Conservation (phyloP, 306 rosid genomes). For the Ziziphus jujuba region DNA sequence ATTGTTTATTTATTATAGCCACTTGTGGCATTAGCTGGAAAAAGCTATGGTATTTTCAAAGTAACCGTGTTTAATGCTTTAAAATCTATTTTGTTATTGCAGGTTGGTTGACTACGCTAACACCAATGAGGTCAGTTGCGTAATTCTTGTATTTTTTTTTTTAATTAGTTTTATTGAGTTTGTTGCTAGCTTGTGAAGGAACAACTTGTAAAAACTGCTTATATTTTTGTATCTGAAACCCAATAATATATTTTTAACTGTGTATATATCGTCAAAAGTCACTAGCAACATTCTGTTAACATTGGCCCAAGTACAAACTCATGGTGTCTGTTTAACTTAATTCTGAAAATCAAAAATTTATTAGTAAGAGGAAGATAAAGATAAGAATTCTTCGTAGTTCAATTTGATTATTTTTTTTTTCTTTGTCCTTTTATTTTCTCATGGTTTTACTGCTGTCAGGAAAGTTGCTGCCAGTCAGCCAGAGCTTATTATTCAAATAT, state of each 20-base stretch:
- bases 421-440: no score
- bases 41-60: slow-evolving; percentile 1
- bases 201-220: neutral
- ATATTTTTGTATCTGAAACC: no score
- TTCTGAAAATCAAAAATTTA: neutral
- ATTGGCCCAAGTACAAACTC: no score
- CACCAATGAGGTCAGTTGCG: slow-evolving; percentile 53
- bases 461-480: slow-evolving; percentile 26
- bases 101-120: slow-evolving; percentile 48
- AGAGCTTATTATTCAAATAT: slow-evolving; percentile 41
- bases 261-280: no score
- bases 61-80: slow-evolving; percentile 16
- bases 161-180: neutral
- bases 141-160: neutral
- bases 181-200: neutral
- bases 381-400: neutral
- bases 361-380: no score
- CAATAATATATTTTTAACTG: no score
- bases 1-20: neutral
- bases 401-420: neutral
- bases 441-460: slow-evolving; percentile 40
- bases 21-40: neutral
- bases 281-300: no score
- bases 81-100: slow-evolving; percentile 18
- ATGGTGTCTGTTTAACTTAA: neutral